Evolutionary conservation across 2,329 filamentous ascomycete species (phyloP), one percentile per base, ranked within the genome.

Genomic region (Thielaviopsis euricoi): DNA sequence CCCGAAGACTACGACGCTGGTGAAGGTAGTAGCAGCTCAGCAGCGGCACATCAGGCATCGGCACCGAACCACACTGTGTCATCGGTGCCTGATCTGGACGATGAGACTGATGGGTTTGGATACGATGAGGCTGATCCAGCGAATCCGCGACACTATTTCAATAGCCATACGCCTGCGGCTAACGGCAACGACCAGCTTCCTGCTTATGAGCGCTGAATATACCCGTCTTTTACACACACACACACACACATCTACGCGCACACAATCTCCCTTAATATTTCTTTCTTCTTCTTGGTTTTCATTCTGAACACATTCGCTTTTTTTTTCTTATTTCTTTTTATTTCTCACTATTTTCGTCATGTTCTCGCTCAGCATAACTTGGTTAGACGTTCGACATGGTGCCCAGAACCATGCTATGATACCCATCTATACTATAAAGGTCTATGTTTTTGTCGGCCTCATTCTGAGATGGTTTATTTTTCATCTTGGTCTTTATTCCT

Each of bases 51-150:
- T 6, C 61, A 62, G 12, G 12, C 50, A 13, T 52, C 51, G 2
- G 23, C 17, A n/a, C 25, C 56, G 19, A 25, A 17, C 12, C n/a
- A 23, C 17, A 3, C 46, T 17, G 55, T 52, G 3, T 62, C 67
- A 3, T 67, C 67, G 5, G 66, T 63, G 19, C 63, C 62, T 7
- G 66, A 66, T 2, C 63, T 68, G 43, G 66, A 66, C 53, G 58
- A 66, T 60, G 52, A 61, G 6, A 55, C 53, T 43, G 17, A 43
- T 1, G 66, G 63, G 40, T 56, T 63, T 49, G 55, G 56, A 25
- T 66, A 67, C n/a, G 63, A 62, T 10, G 72, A 73, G 63, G 78
- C 80, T 1, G 79, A 77, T 52, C 82, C 83, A 5, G 82, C 82
- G 3, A 22, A 51, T 51, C 5, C 48, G n/a, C 48, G 9, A 2